phyloP scores from a whole-genome alignment of 1,139 yeast species.

The Pichia sp. region DNA sequence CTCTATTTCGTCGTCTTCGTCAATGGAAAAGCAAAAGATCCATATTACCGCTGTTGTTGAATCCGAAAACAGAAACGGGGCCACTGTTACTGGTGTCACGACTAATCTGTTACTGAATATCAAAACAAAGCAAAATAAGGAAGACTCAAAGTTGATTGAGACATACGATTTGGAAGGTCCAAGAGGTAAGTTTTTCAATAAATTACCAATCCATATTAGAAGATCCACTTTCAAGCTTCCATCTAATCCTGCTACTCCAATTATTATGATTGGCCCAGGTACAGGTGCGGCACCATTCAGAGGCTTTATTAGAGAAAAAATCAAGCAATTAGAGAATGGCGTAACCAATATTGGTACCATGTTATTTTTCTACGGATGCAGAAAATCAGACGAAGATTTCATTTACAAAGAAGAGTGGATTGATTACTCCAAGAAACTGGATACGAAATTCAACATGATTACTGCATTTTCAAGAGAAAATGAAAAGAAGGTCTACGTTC shows the following conservation, averaged over 20 bases:
- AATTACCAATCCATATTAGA: conserved; percentile 86
- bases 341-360: conserved; percentile 57
- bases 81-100: conserved; percentile 69
- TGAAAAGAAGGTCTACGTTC: conserved; percentile 73
- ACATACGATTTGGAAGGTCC: conserved; percentile 78
- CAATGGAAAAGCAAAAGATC: conserved; percentile 64
- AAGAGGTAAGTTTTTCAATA: conserved; percentile 46
- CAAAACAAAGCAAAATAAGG: conserved; percentile 49
- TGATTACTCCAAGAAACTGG: conserved; percentile 54
- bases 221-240: conserved; percentile 94
- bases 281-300: conserved; percentile 98
- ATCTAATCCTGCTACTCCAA: conserved; percentile 73
- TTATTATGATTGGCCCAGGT: conserved; percentile 95
- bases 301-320: conserved; percentile 85
- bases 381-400: conserved; percentile 67
- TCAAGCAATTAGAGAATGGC: conserved; percentile 43
- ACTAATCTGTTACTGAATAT: conserved; percentile 67
- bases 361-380: conserved; percentile 78
- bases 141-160: conserved; percentile 33
- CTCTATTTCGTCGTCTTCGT: conserved; percentile 88
- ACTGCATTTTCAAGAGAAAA: conserved; percentile 85
- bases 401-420: conserved; percentile 85
- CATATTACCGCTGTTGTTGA: conserved; percentile 94
- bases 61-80: conserved; percentile 33
- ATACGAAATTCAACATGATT: conserved; percentile 57